Base-by-base conservation (phyloP, 306 rosid genomes). In the Sophora flavescens region DNA sequence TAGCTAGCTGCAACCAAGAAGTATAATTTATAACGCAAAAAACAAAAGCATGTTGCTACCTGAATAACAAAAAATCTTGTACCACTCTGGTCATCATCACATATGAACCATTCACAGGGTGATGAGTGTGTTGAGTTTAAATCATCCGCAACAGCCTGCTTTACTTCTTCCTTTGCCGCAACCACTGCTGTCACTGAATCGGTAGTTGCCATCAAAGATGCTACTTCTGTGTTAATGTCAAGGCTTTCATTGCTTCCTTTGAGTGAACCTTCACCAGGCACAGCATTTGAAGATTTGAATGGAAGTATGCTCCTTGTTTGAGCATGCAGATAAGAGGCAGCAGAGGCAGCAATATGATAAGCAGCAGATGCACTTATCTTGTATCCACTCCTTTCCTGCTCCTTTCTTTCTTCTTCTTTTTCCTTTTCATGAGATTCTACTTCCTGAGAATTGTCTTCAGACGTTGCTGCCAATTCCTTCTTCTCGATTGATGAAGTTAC, bases 91-190 rank as follows among this genome's bases (percentile, higher is more conserved):
- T 88, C 93, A 35, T 95, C 91, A 39, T 95, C 99, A 17, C 99
- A 92, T 60, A 95, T 76, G 64, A 81, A 95, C 99, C 99, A 95
- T 69, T 89, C 99, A 9, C 97, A 95, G 0, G 98, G 99, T 8
- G 99, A 83, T 22, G 96, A 95, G n/a, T 36, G 67, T 26, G 73
- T 84, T 41, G 98, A 95, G 77, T 83, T 95, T 66, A 95, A 77
- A 82, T 89, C 88, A 68, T 95, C 98, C 12, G 98, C 97, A 68
- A 95, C 97, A 44, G 97, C 98, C 87, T 95, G 98, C 77, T 95
- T 95, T 68, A 90, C 97, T 84, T 95, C 97, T 82, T 95, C 97
- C 88, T 90, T 84, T 48, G 98, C 98, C 54, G 98, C 98, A 83
- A 92, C 97, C 38, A 92, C 98, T 10, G 97, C 91, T 6, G 97